Base-by-base conservation (phyloP, 2,329 filamentous ascomycete species). In the Colletotrichum lentis region DNA sequence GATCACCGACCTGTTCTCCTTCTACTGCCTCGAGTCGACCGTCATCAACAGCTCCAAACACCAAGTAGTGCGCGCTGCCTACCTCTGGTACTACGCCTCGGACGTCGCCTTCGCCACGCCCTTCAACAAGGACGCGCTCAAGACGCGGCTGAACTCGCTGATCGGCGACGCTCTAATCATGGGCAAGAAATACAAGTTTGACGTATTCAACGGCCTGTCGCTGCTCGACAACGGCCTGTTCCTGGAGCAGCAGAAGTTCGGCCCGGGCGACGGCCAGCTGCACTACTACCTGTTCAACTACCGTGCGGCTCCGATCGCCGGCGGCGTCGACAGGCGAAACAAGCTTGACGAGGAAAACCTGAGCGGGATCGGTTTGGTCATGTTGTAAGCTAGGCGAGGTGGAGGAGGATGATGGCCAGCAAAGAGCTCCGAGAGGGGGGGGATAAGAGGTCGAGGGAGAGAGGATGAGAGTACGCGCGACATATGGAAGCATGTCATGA, bases 241-340 rank as follows among this genome's bases (percentile, higher is more conserved):
- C 86, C 85, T 99, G 6, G 90, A 95, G 76, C 86, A 97, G 73
- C 93, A 97, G 76, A 97, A 97, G 79, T 99, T 97, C 75, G 96
- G 95, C 52, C 90, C 91, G 5, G 96, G 96, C 39, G 96, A 99
- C 77, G 96, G 96, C 54, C 93, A 96, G 78, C 84, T 99, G 73
- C 94, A 99, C 80, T 99, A 94, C 81, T 99, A 99, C 79, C 84
- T 99, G 39, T 99, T 96, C 86, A 99, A 99, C 81, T 99, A 97
- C 83, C 89, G 93, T 65, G 92, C 93, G 14, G 90, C 92, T 69
- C 89, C 90, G n/a, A 91, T 99, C 74, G 83, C 88, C 0, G 94
- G 96, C 56, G 96, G 96, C 24, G 89, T 98, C 50, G 90, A 97
- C 77, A 85, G 86, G 74, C 88, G 86, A 75, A 97, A 96, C 77